Evolutionary conservation across 805 yeast genomes (phyloP).

Genomic region (Brettanomyces bruxellensis): DNA sequence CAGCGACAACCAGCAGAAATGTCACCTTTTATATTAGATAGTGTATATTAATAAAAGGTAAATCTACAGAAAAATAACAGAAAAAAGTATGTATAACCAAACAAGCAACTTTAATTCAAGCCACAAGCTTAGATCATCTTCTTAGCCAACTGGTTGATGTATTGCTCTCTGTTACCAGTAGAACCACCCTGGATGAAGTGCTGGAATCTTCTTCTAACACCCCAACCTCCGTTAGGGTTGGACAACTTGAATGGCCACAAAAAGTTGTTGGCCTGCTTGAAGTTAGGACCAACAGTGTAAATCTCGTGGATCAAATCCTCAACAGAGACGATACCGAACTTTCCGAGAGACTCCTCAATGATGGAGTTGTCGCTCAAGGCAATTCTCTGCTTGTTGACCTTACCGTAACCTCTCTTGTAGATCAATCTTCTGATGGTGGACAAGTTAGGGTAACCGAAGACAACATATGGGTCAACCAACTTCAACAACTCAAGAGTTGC

Average conservation of each 20-base stretch:
- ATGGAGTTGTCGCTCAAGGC: conserved; percentile 81
- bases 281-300: conserved; percentile 95
- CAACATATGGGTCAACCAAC: conserved; percentile 93
- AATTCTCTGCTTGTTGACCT: conserved; percentile 92
- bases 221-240: conserved; percentile 97
- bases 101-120: neutral
- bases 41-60: neutral
- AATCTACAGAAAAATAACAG: no score
- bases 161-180: conserved; percentile 96
- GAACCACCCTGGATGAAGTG: conserved; percentile 98
- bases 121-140: conserved; percentile 69
- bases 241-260: conserved; percentile 97
- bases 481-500: conserved; percentile 88
- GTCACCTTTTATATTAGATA: neutral
- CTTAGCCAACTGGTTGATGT: conserved; percentile 89
- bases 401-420: conserved; percentile 98
- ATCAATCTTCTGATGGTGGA: conserved; percentile 86
- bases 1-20: neutral
- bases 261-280: conserved; percentile 98
- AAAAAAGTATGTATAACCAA: neutral
- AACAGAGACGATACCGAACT: conserved; percentile 85
- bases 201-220: conserved; percentile 92
- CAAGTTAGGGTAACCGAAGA: conserved; percentile 95
- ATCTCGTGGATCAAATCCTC: conserved; percentile 96
- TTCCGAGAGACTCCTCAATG: conserved; percentile 81